Evolutionary conservation across 768 basidiomycete species (phyloP), one percentile per base, ranked within the genome.

Genomic region (Scleroderma citrinum): DNA sequence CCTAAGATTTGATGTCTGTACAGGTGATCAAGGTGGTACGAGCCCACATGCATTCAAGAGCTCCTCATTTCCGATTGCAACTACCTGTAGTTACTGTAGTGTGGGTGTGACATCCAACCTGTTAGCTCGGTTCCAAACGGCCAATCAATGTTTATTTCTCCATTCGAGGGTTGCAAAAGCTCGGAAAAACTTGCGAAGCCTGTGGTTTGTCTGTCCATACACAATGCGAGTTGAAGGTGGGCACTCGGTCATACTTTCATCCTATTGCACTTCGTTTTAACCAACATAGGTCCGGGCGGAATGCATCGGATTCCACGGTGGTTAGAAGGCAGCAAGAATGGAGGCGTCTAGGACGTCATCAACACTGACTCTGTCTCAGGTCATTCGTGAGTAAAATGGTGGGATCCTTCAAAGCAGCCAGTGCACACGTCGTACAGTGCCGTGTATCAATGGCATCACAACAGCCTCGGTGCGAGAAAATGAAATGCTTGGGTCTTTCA

Each of bases 131-230:
- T 37, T 36, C 30, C 7, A 17, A 34, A 24, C 5, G 19, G n/a
- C 40, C 13, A 23, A n/a, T 21, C 38, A 37, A 29, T 36, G 46
- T 40, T 56, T 29, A 65, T 39, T 75, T 83, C 10, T 86, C 85
- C 7, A 90, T 92, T 26, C 92, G 90, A 89, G 91, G 90, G 8
- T 70, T 92, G 38, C 85, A 80, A 62, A 91, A 89, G 65, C 86
- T 88, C 60, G 90, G 90, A 30, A 92, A 90, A 69, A 88, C 84
- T 6, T 92, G 90, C 70, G 83, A 75, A 61, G 65, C 72, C 12
- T 92, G 91, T 61, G 82, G 84, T 1, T 65, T 92, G 44, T 83
- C 85, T 17, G 89, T 92, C 7, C 90, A 92, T 62, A 70, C 81
- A 41, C 91, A 87, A 64, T 92, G 91, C 66, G 91, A 92, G 64